A percentile compares a stretch with the other conserved stretches of the same genome.
Evolutionary conservation across 139 green algal species (phyloP).

Genomic region (Chlorella vulgaris): DNA sequence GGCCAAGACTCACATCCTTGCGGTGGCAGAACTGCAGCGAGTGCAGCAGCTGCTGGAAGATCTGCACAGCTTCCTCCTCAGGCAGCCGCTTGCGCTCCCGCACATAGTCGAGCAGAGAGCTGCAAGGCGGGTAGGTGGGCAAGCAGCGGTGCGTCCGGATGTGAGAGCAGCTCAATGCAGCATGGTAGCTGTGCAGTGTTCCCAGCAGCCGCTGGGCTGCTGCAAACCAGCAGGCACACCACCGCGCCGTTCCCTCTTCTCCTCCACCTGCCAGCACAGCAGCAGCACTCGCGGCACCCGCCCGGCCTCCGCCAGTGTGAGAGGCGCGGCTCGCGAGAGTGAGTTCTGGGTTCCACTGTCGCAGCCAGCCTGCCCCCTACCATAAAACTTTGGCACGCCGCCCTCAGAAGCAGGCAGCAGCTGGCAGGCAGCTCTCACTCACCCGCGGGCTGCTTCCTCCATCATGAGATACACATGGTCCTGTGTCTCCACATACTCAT

Average conservation of each 20-base stretch:
- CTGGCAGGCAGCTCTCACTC: neutral
- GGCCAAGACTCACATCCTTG: constrained; percentile 57
- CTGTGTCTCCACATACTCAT: constrained; percentile 77
- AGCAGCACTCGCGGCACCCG: too few relatives aligned
- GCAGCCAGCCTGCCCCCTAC: too few relatives aligned
- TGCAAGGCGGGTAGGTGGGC: neutral
- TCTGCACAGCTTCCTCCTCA: constrained; percentile 71
- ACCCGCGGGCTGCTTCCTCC: constrained; percentile 79
- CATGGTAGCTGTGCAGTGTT: too few relatives aligned
- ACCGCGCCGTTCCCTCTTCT: too few relatives aligned
- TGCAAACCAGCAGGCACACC: too few relatives aligned
- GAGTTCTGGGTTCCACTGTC: too few relatives aligned
- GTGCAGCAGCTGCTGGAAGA: constrained; percentile 79
- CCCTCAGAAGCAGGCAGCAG: too few relatives aligned
- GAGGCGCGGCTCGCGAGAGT: too few relatives aligned
- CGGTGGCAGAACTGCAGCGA: constrained; percentile 82
- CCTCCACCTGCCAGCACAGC: too few relatives aligned
- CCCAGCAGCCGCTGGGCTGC: too few relatives aligned
- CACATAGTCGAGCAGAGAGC: constrained; percentile 88
- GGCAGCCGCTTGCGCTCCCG: constrained; percentile 74
- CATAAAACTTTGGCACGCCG: too few relatives aligned
- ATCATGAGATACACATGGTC: constrained; percentile 84
- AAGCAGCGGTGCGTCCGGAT: neutral
- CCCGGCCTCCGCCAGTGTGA: too few relatives aligned
- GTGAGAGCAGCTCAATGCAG: neutral